A percentile compares a stretch with the other conserved stretches of the same genome.
Evolutionary conservation across 2,329 filamentous ascomycete species (phyloP).

Genomic region (Fusarium foetens): DNA sequence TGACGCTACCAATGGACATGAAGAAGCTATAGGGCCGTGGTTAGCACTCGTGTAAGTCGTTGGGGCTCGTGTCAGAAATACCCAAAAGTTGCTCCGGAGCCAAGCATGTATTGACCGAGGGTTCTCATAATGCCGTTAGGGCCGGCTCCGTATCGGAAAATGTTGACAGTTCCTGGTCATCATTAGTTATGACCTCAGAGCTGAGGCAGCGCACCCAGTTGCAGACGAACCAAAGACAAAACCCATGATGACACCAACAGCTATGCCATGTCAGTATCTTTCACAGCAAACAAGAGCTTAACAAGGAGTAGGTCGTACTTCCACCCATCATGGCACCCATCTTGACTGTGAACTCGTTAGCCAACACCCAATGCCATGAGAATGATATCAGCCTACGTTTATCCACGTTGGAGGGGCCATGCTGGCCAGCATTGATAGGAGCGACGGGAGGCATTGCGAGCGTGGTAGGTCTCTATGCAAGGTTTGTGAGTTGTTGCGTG

Average conservation of each 20-base stretch:
- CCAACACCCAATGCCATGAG: conserved; percentile 14
- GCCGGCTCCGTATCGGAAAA: conserved; percentile 93
- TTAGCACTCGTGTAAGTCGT: conserved; percentile 32
- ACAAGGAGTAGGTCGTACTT: conserved; percentile 71
- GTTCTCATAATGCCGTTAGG: conserved; percentile 94
- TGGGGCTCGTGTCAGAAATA: conserved; percentile 53
- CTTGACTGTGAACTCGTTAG: conserved; percentile 62
- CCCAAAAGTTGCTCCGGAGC: conserved; percentile 96
- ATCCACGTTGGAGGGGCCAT: conserved; percentile 64
- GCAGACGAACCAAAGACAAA: conserved; percentile 86
- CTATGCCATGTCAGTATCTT: conserved; percentile 60
- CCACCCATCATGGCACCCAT: conserved; percentile 99
- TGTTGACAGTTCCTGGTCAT: conserved; percentile 82
- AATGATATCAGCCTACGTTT: conserved; percentile 57
- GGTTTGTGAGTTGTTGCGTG: not conserved
- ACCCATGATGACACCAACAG: conserved; percentile 94
- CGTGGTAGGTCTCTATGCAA: not conserved
- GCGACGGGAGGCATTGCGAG: conserved; percentile 56
- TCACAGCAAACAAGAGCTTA: not conserved
- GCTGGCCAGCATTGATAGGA: conserved; percentile 53
- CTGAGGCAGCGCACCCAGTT: not conserved
- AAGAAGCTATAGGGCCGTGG: conserved; percentile 72
- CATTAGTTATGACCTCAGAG: conserved; percentile 7
- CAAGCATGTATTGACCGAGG: conserved; percentile 95
- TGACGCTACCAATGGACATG: conserved; percentile 98